phyloP scores from a whole-genome alignment of 1,284 basidiomycete species.

The Fomes fomentarius region DNA sequence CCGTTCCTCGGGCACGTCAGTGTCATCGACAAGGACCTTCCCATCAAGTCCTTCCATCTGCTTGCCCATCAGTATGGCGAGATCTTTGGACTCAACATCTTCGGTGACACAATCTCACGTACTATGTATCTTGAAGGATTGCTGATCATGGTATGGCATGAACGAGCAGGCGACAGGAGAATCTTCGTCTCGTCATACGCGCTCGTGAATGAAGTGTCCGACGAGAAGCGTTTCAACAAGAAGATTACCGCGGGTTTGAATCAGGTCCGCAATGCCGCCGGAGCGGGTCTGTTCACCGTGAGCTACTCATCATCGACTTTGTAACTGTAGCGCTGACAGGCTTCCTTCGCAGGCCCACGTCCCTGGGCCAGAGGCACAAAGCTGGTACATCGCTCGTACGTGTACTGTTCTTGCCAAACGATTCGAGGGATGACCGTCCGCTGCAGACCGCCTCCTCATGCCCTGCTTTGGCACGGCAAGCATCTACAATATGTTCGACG shows the following conservation, averaged over 20 bases:
- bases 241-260: conserved; percentile 34
- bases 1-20: conserved; percentile 49
- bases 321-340: neutral
- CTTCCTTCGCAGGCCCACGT: conserved; percentile 31
- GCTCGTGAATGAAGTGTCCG: conserved; percentile 45
- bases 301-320: neutral
- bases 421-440: neutral
- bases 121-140: neutral
- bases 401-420: neutral
- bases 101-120: conserved; percentile 31
- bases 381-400: conserved; percentile 52
- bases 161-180: conserved; percentile 26
- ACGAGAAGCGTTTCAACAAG: conserved; percentile 51
- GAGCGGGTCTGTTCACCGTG: conserved; percentile 49
- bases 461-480: conserved; percentile 53
- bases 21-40: conserved; percentile 41
- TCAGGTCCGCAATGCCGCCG: conserved; percentile 45
- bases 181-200: conserved; percentile 39
- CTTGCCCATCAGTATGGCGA: conserved; percentile 50
- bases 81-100: conserved; percentile 45
- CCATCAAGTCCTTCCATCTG: conserved; percentile 39
- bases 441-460: conserved; percentile 51
- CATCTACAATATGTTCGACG: conserved; percentile 50
- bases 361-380: conserved; percentile 42
- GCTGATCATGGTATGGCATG: no score